Evolutionary conservation across 1,284 basidiomycete species (phyloP).

Genomic region (Fomitopsis schrenkii): DNA sequence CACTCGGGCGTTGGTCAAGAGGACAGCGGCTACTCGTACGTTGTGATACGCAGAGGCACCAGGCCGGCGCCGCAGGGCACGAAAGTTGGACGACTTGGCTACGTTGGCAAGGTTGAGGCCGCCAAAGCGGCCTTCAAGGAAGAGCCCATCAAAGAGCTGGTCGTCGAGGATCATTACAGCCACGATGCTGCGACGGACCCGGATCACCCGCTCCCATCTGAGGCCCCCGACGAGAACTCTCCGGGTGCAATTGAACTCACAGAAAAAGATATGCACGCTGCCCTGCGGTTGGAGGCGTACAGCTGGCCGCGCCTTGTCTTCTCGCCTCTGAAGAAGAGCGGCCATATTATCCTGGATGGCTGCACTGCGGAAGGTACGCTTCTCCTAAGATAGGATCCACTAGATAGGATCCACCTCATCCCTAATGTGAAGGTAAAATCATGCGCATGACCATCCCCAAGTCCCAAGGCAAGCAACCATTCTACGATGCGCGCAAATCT

Average conservation of each 20-base stretch:
- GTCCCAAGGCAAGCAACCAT: conserved; percentile 91
- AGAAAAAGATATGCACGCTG: conserved; percentile 38
- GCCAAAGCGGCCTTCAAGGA: conserved; percentile 34
- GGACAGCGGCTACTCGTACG: conserved; percentile 86
- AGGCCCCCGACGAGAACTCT: neutral
- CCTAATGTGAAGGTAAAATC: conserved; percentile 62
- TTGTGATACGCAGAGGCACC: conserved; percentile 79
- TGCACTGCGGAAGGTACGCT: conserved; percentile 75
- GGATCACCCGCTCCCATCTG: neutral
- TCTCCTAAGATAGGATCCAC: neutral
- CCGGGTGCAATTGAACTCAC: conserved; percentile 5
- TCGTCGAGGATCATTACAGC: conserved; percentile 36
- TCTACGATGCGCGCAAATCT: conserved; percentile 93
- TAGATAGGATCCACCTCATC: neutral
- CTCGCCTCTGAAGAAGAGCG: conserved; percentile 87
- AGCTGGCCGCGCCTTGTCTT: conserved; percentile 90
- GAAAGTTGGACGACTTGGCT: conserved; percentile 63
- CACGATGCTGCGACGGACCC: neutral
- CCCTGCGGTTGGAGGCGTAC: conserved; percentile 65
- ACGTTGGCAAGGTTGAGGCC: conserved; percentile 42
- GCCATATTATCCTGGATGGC: conserved; percentile 90
- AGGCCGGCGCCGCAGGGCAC: conserved; percentile 47
- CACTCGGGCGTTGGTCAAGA: conserved; percentile 83
- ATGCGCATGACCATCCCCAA: conserved; percentile 89
- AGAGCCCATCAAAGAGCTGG: conserved; percentile 36